A percentile compares a stretch with the other conserved stretches of the same genome.
Conservation (phyloP, 345 rosid species). For the Moringa oleifera region DNA sequence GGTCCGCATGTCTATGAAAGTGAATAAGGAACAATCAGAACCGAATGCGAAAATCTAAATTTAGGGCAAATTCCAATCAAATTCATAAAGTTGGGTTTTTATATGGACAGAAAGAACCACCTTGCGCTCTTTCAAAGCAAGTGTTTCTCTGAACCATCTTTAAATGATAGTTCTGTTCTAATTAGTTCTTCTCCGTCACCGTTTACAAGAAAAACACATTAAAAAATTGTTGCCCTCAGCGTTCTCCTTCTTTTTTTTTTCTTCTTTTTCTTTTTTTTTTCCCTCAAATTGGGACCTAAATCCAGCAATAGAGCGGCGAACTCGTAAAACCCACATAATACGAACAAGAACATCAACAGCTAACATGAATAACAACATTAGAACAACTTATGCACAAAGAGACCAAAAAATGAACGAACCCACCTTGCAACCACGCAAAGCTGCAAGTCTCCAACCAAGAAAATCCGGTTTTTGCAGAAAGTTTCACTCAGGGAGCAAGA, state of each 20-base stretch:
- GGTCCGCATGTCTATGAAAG: too few species aligned
- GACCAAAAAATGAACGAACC: background rate
- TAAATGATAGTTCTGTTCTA: background rate
- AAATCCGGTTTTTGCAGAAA: background rate
- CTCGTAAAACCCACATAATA: background rate
- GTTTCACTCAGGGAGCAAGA: background rate
- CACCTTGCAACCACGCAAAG: slow-evolving; percentile 11
- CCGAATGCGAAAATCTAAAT: background rate
- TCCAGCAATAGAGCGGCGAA: background rate
- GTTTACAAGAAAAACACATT: too few species aligned
- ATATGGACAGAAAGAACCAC: background rate
- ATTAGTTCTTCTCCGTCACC: too few species aligned
- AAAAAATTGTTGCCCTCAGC: background rate
- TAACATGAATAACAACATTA: background rate
- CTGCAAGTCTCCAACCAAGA: background rate
- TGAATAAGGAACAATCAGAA: too few species aligned
- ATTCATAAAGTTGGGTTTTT: background rate
- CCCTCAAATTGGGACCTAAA: background rate
- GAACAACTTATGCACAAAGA: background rate
- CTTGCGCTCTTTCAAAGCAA: background rate
- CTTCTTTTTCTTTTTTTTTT: too few species aligned
- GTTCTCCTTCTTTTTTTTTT: background rate
- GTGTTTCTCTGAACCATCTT: slow-evolving; percentile 3
- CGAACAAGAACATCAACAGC: background rate
- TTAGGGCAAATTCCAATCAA: background rate